Base-by-base conservation (phyloP, 164 flowering plant genomes). In the Chloranthus sessilifolius region DNA sequence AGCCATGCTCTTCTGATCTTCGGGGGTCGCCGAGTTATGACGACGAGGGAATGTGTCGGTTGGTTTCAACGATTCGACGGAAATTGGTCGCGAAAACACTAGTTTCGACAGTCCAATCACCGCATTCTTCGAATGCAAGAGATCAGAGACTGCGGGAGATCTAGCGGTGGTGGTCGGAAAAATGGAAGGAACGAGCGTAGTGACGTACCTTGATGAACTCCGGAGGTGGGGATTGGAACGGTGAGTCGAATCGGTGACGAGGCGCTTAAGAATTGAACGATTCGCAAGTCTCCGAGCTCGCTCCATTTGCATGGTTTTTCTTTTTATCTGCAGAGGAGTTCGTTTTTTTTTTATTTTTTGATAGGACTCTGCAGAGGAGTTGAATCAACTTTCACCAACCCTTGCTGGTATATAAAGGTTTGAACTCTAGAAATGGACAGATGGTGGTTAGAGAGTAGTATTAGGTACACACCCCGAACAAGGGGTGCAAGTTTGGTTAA, bases 41-140 rank as follows among this genome's bases (percentile, higher is more conserved):
- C 99, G 87, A 41, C 97, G 85, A 11, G 96, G 73, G 56, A 94
- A 94, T 45, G 97, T 94, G 53, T 94, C 99, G 61, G 81, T 76
- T 1, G 90, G 83, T 47, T 81, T 80, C 67, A 92, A 62, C 1
- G 95, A 72, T 17, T 88, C 95, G 14, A 82, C 71, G 3, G 91
- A 78, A 2, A 92, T 77, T 31, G 82, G 69, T 44, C 99, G 64
- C 19, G 53, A 55, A 49, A 26, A 42, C 26, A n/a, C n/a, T n/a
- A n/a, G n/a, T n/a, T n/a, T 63, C 59, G 34, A 27, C 53, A 56
- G 45, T 45, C 20, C 23, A 7, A 16, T 40, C 39, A 35, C 35
- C 41, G 35, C 52, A 44, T 43, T 62, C 60, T 2, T 47, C 53
- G 3, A 30, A 36, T 11, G 47, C 22, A 40, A 64, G 72, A 36